Percentiles rank a stretch among this genome's conserved stretches.
Evolutionary conservation across 306 rosid genomes (phyloP).

Genomic region (Castanopsis chinensis): DNA sequence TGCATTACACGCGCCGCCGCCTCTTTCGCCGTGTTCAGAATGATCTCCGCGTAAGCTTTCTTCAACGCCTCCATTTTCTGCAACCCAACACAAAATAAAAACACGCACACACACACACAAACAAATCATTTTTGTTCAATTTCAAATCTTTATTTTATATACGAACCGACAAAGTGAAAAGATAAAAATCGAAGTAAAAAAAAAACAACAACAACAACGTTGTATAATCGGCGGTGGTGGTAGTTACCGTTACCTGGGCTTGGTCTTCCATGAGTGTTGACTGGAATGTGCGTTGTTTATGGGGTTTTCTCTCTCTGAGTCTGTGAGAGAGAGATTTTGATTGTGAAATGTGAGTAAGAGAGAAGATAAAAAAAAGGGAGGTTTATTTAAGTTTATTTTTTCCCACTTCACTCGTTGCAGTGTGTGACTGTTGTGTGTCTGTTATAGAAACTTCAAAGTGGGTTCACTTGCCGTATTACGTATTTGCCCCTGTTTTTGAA

Average conservation of each 20-base stretch:
- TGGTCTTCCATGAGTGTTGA: constrained; percentile 35
- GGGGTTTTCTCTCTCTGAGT: not conserved
- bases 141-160: too few relatives aligned
- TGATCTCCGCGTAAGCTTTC: constrained; percentile 74
- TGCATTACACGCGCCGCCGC: constrained; percentile 71
- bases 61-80: constrained; percentile 71
- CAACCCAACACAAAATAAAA: not conserved
- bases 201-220: not conserved
- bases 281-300: not conserved
- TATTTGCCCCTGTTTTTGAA: constrained; percentile 9
- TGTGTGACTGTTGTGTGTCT: constrained; percentile 10
- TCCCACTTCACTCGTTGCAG: not conserved
- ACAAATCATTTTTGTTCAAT: too few relatives aligned
- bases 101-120: too few relatives aligned
- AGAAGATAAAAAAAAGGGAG: constrained; percentile 2
- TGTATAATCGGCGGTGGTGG: not conserved
- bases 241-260: constrained; percentile 35
- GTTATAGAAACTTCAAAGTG: constrained; percentile 14
- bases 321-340: too few relatives aligned
- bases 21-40: constrained; percentile 76
- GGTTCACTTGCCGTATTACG: constrained; percentile 10
- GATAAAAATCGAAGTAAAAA: not conserved
- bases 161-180: not conserved
- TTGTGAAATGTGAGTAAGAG: too few relatives aligned
- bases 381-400: not conserved